Percentiles rank a stretch among this genome's conserved stretches.
phyloP scores from a whole-genome alignment of 768 basidiomycete species.

The Boletus rubroflammeus region DNA sequence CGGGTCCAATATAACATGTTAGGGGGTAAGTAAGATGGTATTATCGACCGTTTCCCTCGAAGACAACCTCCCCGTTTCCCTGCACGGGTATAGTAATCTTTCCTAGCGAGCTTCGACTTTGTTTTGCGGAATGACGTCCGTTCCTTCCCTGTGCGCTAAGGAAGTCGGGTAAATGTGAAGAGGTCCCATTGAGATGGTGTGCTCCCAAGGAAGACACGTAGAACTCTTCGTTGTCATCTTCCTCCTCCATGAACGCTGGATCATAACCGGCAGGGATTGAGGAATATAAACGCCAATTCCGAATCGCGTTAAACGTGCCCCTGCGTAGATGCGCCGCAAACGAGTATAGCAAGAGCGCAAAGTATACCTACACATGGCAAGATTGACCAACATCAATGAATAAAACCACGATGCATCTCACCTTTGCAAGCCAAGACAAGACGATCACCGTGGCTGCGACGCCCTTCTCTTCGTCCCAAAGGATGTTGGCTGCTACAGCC shows the following conservation, averaged over 20 bases:
- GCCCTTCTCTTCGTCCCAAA: conserved; percentile 91
- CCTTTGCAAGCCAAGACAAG: conserved; percentile 86
- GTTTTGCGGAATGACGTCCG: conserved; percentile 27
- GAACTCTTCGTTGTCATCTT: conserved; percentile 63
- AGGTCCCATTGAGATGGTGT: conserved; percentile 37
- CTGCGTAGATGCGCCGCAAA: conserved; percentile 90
- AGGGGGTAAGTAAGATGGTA: conserved; percentile 22
- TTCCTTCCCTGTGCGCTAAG: conserved; percentile 48
- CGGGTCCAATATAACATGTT: conserved; percentile 9
- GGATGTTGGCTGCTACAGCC: conserved; percentile 64
- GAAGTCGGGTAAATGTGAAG: conserved; percentile 62
- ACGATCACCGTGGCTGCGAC: conserved; percentile 74
- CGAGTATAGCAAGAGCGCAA: conserved; percentile 86
- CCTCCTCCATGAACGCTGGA: conserved; percentile 45
- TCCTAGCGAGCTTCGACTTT: conserved; percentile 21
- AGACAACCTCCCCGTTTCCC: conserved; percentile 52
- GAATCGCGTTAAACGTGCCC: conserved; percentile 82
- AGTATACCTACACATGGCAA: conserved; percentile 68
- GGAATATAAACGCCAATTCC: conserved; percentile 33
- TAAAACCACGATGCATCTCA: conserved; percentile 33
- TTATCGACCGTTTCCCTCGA: conserved; percentile 57
- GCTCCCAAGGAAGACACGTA: conserved; percentile 61
- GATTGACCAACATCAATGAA: conserved; percentile 1
- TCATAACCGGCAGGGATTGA: conserved; percentile 22
- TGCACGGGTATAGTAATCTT: conserved; percentile 36